phyloP scores from a whole-genome alignment of 306 rosid species.

The Vachellia pachyceras region DNA sequence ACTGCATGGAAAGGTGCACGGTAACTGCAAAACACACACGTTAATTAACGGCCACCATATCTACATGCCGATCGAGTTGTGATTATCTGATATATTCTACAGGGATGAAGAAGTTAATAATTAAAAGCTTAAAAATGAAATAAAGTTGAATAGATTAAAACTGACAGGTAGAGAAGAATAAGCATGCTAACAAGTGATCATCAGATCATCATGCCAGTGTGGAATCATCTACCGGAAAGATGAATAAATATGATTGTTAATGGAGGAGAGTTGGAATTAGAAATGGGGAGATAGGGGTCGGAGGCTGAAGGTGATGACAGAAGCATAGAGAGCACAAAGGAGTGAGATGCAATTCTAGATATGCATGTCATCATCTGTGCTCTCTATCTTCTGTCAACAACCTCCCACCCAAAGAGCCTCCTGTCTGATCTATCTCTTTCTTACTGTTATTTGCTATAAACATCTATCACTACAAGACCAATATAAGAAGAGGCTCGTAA shows the following conservation, averaged over 20 bases:
- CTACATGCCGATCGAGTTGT: background rate
- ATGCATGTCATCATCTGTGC: constrained; percentile 77
- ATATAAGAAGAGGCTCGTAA: background rate
- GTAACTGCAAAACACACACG: constrained; percentile 28
- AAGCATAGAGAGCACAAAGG: constrained; percentile 71
- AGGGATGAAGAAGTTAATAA: background rate
- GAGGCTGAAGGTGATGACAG: constrained; percentile 58
- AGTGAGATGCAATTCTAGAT: constrained; percentile 42
- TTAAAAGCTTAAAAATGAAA: background rate
- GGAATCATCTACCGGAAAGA: background rate
- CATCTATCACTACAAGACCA: background rate
- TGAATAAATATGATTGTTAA: background rate
- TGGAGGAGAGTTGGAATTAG: constrained; percentile 7
- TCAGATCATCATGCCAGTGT: background rate
- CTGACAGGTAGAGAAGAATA: background rate
- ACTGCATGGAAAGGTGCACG: background rate
- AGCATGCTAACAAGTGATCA: background rate
- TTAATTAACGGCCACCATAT: background rate
- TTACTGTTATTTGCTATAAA: background rate
- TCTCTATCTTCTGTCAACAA: constrained; percentile 99
- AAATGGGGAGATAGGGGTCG: constrained; percentile 21
- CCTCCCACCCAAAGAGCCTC: constrained; percentile 38
- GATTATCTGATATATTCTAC: background rate
- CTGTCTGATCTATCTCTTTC: background rate
- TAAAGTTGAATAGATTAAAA: background rate